Evolutionary conservation across 2,329 filamentous ascomycete species (phyloP), one percentile per base, ranked within the genome.

Genomic region (Hypoxylon sp.): DNA sequence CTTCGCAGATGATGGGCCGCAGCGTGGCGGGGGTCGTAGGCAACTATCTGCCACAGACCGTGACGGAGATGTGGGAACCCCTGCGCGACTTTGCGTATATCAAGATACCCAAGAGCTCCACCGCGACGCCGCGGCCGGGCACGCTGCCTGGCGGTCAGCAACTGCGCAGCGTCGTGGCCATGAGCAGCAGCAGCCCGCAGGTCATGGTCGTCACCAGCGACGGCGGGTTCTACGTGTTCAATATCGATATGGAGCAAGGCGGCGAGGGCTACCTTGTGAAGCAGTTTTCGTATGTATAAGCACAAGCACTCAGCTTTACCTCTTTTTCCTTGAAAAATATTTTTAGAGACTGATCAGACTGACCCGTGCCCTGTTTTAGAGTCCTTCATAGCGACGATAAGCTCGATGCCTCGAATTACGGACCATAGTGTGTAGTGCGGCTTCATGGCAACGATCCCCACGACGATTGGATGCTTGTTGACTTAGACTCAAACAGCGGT

Each of bases 161-260:
- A 0, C 75, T 96, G 35, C 83, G 90, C 64, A 97, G 92, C 65
- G 94, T 99, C n/a, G 95, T 99, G 38, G 94, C 95, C 7, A 96
- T 99, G 88, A 97, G 91, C 72, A 95, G 89, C 70, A 96, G 88
- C 72, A 93, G 90, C 21, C 95, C 95, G 0, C 93, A 98, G 69
- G 91, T 99, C 45, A 98, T 99, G 93, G 91, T 98, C 0, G 93
- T 97, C 11, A 99, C 95, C 0, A 97, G 90, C 67, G 95, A 99
- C 72, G 95, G 95, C 8, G 89, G 89, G 20, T 98, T 97, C 71
- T 97, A 95, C 68, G 89, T 98, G 24, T 99, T 94, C 76, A 94
- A 91, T 64, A 92, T 99, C 51, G 93, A 99, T 73, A 85, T 99
- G 79, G 93, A 96, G 67, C 90, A 91, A 60, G 95, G 95, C 15